Evolutionary conservation across 2,329 filamentous ascomycete species (phyloP), one percentile per base, ranked within the genome.

Genomic region (Thelonectria olida): DNA sequence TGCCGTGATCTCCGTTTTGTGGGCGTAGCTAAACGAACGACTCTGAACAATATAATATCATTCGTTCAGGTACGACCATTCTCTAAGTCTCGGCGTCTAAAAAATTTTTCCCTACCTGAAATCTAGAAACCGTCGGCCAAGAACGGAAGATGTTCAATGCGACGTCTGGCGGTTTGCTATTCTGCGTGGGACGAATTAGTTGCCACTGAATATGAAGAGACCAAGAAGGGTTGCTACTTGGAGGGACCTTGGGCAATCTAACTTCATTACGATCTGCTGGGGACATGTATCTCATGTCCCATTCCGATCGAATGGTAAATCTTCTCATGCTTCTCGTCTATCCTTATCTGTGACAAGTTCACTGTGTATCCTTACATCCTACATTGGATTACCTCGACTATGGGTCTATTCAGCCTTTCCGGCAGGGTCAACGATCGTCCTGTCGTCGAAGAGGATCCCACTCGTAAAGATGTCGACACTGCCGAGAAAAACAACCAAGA

Each of bases 1-100:
- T 51, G 54, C 54, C 54, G 54, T 52, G 17, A 42, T 51, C 51
- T 44, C 54, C 54, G 54, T 25, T 36, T 19, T 8, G 52, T 55
- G 52, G 52, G 20, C 31, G 34, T 36, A 19, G 17, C 20, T 22
- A 45, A 45, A 41, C 28, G 27, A 8, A 28, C 28, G 39, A 27
- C 9, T 17, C 4, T 28, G 20, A 27, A 20, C 6, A 20, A 31
- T 25, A 44, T 4, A 13, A 34, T 34, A 34, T 34, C 15, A 36
- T 44, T 36, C 19, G 45, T 31, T 28, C 15, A 17, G n/a, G n/a
- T 41, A 41, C 38, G 38, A 5, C 27, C 7, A 15, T 19, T 34
- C 7, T 17, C 25, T 10, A 42, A 15, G 15, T 25, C n/a, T 23
- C 23, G 22, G 36, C 8, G 22, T 25, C 19, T 15, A 23, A 38